Base-by-base conservation (phyloP, 257 asterid species). In the Avicennia marina region DNA sequence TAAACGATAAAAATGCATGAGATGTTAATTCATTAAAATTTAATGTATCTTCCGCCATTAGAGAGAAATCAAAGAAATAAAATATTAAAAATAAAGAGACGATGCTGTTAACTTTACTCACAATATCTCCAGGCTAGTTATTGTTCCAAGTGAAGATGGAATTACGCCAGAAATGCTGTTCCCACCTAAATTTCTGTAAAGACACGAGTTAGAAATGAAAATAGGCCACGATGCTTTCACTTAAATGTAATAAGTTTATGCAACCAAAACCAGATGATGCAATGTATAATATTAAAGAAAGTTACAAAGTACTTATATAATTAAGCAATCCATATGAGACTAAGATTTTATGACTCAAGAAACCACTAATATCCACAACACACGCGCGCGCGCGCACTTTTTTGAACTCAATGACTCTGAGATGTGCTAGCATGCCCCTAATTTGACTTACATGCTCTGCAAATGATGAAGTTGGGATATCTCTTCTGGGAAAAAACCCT, bases 141-240 rank as follows among this genome's bases (percentile, higher is more conserved):
- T 60, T 34, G 71, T 65, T 65, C 99, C 99, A 53, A 93, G 82
- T 31, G 96, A 75, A 5, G 89, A 76, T 18, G 99, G 96, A 70
- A 93, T 86, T 53, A 21, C 70, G 53, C 96, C 97, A 27, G 83
- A 72, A 60, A 89, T 82, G 78, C 91, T 78, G 79, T 93, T 89
- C 36, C 96, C 93, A 22, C 97, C 86, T 76, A 93, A 75, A 66
- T 93, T 93, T 82, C 99, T 93, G 91, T n/a, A n/a, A n/a, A n/a
- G n/a, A n/a, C n/a, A n/a, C n/a, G n/a, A n/a, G n/a, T n/a, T n/a
- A n/a, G n/a, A n/a, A n/a, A n/a, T n/a, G n/a, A n/a, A n/a, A n/a
- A n/a, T n/a, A n/a, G n/a, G n/a, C n/a, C n/a, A n/a, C n/a, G n/a
- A n/a, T n/a, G n/a, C n/a, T n/a, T n/a, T n/a, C n/a, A n/a, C n/a